Evolutionary conservation across 148 eudicot genomes (phyloP).

Genomic region (Spergularia bocconei): DNA sequence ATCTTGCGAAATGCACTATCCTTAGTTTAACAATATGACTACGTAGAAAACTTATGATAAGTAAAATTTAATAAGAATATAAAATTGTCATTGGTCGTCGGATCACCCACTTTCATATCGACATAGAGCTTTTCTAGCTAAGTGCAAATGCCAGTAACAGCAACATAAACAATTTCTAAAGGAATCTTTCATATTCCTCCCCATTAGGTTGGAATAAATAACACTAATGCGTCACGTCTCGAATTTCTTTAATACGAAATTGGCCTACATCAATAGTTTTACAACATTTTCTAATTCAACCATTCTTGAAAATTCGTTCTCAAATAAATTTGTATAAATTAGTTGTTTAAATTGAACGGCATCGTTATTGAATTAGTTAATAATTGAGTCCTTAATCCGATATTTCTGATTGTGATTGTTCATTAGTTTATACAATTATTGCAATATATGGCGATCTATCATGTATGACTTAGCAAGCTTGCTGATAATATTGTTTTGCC

Average conservation of each 20-base stretch:
- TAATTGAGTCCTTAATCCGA: constrained; percentile 1
- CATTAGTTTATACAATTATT: constrained; percentile 15
- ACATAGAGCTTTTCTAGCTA: no score
- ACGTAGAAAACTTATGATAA: no score
- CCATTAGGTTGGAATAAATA: constrained; percentile 1
- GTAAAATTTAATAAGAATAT: no score
- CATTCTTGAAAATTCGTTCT: not conserved
- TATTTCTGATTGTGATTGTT: constrained; percentile 7
- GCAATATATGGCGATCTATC: constrained; percentile 5
- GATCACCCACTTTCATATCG: no score
- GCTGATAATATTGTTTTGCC: not conserved
- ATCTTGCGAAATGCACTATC: no score
- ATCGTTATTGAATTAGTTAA: not conserved
- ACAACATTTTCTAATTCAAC: not conserved
- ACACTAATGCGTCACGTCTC: not conserved
- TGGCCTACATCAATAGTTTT: not conserved
- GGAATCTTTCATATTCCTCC: not conserved
- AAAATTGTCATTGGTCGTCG: no score
- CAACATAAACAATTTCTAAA: not conserved
- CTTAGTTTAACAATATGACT: no score
- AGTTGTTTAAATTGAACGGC: not conserved
- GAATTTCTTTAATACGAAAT: not conserved
- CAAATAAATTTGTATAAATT: not conserved
- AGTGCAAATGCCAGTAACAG: not conserved
- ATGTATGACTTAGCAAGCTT: not conserved